Percentiles rank a stretch among this genome's conserved stretches.
Evolutionary conservation across 305 asterid species (phyloP).

Genomic region (Vinca major): DNA sequence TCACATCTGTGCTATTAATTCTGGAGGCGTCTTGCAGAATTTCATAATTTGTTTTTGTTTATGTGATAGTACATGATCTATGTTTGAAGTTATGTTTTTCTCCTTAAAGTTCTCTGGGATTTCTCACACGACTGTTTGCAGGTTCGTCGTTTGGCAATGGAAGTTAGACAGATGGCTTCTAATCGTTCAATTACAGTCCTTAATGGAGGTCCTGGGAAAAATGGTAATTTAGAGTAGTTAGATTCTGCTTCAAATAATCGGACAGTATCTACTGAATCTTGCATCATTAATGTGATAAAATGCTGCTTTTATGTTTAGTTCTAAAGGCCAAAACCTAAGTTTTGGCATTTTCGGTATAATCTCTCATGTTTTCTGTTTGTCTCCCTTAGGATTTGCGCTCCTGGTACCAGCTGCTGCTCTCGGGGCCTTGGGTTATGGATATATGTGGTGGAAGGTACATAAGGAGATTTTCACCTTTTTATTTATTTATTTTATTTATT

Average conservation of each 20-base stretch:
- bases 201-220: constrained; percentile 45
- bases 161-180: constrained; percentile 59
- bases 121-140: constrained; percentile 24
- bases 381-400: constrained; percentile 42
- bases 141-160: constrained; percentile 75
- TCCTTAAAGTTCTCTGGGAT: neutral
- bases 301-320: neutral
- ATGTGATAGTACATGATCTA: neutral
- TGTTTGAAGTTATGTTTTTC: too few relatives aligned
- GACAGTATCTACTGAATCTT: neutral
- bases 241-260: neutral
- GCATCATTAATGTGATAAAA: neutral
- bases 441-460: constrained; percentile 95
- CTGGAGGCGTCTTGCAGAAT: neutral
- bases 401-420: constrained; percentile 61
- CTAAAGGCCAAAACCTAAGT: neutral
- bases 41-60: neutral
- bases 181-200: constrained; percentile 53
- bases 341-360: neutral
- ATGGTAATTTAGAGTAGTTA: neutral
- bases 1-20: neutral
- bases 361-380: constrained; percentile 13
- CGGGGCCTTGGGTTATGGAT: constrained; percentile 85
- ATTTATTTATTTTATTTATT: too few relatives aligned
- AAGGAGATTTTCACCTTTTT: constrained; percentile 5